Evolutionary conservation across 202 grass and related monocot species (phyloP), one percentile per base, ranked within the genome.

Genomic region (Carex arenaria): DNA sequence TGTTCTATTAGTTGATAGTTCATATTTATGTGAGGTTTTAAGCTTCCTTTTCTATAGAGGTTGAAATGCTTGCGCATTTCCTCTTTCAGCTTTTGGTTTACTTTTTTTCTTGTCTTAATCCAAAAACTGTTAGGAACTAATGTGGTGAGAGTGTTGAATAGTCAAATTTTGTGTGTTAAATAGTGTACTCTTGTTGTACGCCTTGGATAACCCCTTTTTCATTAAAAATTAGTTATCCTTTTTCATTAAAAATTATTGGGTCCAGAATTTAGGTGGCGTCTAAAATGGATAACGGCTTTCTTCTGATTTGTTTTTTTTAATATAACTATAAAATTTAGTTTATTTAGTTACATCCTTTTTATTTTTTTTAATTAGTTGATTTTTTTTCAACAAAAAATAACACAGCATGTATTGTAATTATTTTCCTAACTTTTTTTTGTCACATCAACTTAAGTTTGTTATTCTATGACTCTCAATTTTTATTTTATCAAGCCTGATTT

Each of bases 21-120:
- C 18, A 53, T 22, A 60, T 60, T 78, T 47, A 30, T 69, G 42
- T 22, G 47, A 38, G 63, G 17, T 10, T 82, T 20, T 69, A 51
- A 82, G 20, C 17, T 82, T 82, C 45, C 31, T 82, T 56, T 52
- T 40, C 14, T 69, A 69, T 82, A 82, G 80, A 82, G 80, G 36
- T 82, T 70, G 5, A 60, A 54, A 70, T 82, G 64, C 45, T 70
- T 57, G 57, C 52, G 11, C 15, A 68, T 64, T 67, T 1, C 61
- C 19, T 53, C 10, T 42, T 32, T 64, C 61, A 22, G 38, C 7
- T 56, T 57, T 40, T 67, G 19, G 42, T 69, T 20, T 56, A 14
- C 28, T 69, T 69, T 13, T 56, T 55, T 56, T 45, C 3, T 10
- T 57, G 23, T 36, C 3, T 36, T 22, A 19, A 40, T 78, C 54